Base-by-base conservation (phyloP, 2,329 filamentous ascomycete genomes). In the Aspergillus vadensis region DNA sequence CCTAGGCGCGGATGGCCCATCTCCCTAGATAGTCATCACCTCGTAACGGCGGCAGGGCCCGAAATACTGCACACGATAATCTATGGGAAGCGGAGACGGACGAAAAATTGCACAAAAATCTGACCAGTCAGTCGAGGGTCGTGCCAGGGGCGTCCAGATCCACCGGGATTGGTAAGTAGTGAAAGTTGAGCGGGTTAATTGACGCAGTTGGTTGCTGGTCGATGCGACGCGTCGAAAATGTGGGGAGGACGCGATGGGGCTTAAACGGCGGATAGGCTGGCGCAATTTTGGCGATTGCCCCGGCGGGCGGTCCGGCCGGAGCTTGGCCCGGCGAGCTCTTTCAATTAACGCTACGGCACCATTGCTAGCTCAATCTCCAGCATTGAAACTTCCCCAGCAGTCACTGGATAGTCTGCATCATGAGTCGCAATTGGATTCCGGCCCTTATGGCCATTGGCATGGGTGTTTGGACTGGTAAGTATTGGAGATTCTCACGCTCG, bases 381-480 rank as follows among this genome's bases (percentile, higher is more conserved):
- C 49, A 49, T 59, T 32, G 27, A 51, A 47, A 47, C 41, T 17
- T 30, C 57, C 21, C 44, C 36, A 36, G 53, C 38, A 12, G 53
- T 27, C 50, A 43, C 21, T 23, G 17, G 36, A 25, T 32, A 50
- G 49, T 23, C 55, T 58, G 41, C 50, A 60, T 57, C 39, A 79
- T 77, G 74, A 74, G 74, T 69, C 73, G 73, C 41, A 74, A 77
- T 62, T 65, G 78, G 17, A 48, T 79, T 44, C 75, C 77, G 25
- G 71, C 72, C 9, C 69, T 66, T 4, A 58, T 79, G 32, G 76
- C 76, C 21, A 72, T 78, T 49, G 77, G 71, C 15, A 69, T 79
- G 39, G 78, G 78, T 44, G 68, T 79, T 51, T 70, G 76, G 43
- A 77, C 77, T 61, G 76, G 78, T 78, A 70, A 32, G 53, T 60